Conservation (phyloP, 495 filamentous ascomycete species). For the Tuber brumale region DNA sequence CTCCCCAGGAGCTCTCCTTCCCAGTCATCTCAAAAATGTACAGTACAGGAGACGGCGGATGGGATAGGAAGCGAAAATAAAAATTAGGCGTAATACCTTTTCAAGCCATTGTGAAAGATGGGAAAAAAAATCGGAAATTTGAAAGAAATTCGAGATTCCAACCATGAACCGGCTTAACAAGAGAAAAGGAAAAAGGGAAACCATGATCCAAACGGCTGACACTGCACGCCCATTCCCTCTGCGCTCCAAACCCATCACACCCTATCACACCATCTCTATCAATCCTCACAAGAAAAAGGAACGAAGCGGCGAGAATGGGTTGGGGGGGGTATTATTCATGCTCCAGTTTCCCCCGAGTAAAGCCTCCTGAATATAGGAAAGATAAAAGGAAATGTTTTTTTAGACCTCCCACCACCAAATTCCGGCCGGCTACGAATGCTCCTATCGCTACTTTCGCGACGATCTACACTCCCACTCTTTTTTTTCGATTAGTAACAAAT, state of each 20-base stretch:
- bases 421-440: background rate
- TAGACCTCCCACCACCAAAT: background rate
- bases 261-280: slow-evolving; percentile 5
- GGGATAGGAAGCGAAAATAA: slow-evolving; percentile 27
- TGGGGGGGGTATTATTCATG: slow-evolving; percentile 26
- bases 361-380: slow-evolving; percentile 14
- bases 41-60: slow-evolving; percentile 21
- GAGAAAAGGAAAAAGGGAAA: slow-evolving; percentile 24
- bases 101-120: slow-evolving; percentile 26
- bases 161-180: slow-evolving; percentile 28
- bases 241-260: background rate
- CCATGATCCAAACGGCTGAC: slow-evolving; percentile 2
- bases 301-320: background rate
- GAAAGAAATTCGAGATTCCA: slow-evolving; percentile 10
- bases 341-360: slow-evolving; percentile 29
- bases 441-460: background rate
- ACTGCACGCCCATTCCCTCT: background rate
- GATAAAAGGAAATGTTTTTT: slow-evolving; percentile 23
- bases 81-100: slow-evolving; percentile 16
- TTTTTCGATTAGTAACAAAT: background rate
- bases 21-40: slow-evolving; percentile 18
- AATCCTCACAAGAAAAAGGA: background rate
- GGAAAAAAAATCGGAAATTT: slow-evolving; percentile 4
- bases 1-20: slow-evolving; percentile 3
- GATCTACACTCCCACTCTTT: background rate